Evolutionary conservation across 352 stramenopile species (phyloP), one percentile per base, ranked within the genome.

Genomic region (Phytophthora sp.): DNA sequence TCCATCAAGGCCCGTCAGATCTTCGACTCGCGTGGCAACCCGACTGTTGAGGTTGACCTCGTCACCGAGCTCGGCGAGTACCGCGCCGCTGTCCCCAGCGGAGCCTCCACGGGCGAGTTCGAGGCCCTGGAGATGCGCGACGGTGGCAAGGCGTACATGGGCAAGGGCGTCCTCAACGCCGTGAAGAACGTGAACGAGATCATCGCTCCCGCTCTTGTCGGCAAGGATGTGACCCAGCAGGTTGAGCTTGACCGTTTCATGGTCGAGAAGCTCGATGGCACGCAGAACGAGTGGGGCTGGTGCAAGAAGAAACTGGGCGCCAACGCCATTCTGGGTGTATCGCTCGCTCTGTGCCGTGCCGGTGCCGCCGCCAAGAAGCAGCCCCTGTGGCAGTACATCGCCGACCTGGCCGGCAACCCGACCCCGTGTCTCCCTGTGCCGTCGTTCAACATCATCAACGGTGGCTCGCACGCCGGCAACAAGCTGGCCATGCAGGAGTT

Each of bases 361-460:
- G 98, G 96, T 65, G 98, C 98, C 35, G 97, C 91, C 27, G 86
- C 94, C 56, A 98, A 95, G 70, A 96, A 97, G 63, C 85, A 99
- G 61, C 96, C 98, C 33, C 85, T 99, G 44, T 99, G 96, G 89
- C 82, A 98, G 81, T 97, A 99, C 86, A 99, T 99, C 79, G 97
- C 96, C 38, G 91, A 99, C 73, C 88, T 99, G 62, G 96, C 97
- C 16, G 97, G 97, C 80, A 99, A 99, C 84, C 90, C 80, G 38
- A 90, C 89, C 29, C 90, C 91, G 65, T 90, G 80, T 71, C 88
- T 99, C 63, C 98, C 98, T 15, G 96, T 99, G 71, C 97, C 98
- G 41, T 98, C 94, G 73, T 99, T 99, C 89, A 99, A 99, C 84
- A 98, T 99, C 41, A 99, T 99, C 82, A 99, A 99, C 84, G 98